Evolutionary conservation across 805 yeast genomes (phyloP).

Genomic region (Candida wancherniae): DNA sequence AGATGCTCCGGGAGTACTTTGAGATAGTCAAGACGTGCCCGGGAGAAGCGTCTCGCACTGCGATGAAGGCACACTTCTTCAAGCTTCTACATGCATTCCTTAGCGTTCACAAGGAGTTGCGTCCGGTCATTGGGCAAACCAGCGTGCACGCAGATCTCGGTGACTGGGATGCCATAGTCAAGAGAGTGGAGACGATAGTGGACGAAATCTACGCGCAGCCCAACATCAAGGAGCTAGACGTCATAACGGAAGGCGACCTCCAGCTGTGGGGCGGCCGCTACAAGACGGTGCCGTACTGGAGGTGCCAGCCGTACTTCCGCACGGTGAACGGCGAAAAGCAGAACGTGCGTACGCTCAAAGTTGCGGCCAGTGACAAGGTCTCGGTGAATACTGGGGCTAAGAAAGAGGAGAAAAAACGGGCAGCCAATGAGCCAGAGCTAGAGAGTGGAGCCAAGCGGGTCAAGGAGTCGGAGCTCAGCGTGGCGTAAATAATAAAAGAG

Average conservation of each 20-base stretch:
- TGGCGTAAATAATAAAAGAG: no score
- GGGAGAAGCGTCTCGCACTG: constrained; percentile 69
- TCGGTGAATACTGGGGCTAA: constrained; percentile 10
- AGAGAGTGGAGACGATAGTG: constrained; percentile 64
- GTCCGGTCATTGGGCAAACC: constrained; percentile 62
- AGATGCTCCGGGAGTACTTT: constrained; percentile 77
- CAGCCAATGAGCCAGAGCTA: constrained; percentile 3
- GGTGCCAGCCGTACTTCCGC: constrained; percentile 93
- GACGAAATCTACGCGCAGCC: constrained; percentile 46
- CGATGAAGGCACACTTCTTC: constrained; percentile 92
- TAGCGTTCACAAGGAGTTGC: constrained; percentile 67
- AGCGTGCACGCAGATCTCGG: constrained; percentile 35
- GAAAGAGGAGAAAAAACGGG: constrained; percentile 3
- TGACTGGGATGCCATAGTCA: constrained; percentile 50
- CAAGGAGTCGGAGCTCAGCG: no score
- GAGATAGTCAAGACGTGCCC: constrained; percentile 64
- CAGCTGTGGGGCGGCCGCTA: constrained; percentile 79
- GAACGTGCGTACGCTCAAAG: constrained; percentile 32
- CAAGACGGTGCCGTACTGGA: constrained; percentile 85
- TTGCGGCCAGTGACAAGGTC: constrained; percentile 29
- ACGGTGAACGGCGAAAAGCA: constrained; percentile 71
- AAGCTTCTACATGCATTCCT: constrained; percentile 80
- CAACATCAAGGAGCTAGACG: constrained; percentile 54
- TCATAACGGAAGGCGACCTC: constrained; percentile 46
- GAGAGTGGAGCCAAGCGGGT: constrained; percentile 3